Percentiles rank a stretch among this genome's conserved stretches.
Evolutionary conservation across 352 stramenopile genomes (phyloP).

Genomic region (Phytophthora podocarpi): DNA sequence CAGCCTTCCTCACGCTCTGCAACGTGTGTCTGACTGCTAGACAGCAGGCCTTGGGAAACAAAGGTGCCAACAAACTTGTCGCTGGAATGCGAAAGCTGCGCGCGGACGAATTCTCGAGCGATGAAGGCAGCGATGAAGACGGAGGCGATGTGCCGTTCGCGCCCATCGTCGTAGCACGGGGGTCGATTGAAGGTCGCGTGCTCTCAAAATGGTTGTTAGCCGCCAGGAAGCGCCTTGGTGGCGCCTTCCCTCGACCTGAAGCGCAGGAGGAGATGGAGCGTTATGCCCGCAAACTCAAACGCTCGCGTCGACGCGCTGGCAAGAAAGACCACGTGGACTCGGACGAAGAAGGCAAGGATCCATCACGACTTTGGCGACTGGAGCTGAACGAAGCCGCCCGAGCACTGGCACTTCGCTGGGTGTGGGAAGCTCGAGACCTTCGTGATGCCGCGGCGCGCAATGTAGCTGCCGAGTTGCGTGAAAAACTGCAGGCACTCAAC

Average conservation of each 20-base stretch:
- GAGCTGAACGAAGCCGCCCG: slow-evolving; percentile 85
- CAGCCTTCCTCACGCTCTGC: slow-evolving; percentile 93
- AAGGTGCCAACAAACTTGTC: slow-evolving; percentile 22
- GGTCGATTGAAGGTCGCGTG: slow-evolving; percentile 91
- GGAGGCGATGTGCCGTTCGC: slow-evolving; percentile 85
- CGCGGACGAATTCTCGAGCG: slow-evolving; percentile 93
- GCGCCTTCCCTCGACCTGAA: slow-evolving; percentile 88
- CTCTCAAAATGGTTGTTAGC: slow-evolving; percentile 95
- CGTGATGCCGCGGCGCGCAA: slow-evolving; percentile 51
- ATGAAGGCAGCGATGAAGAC: slow-evolving; percentile 83
- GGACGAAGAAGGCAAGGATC: slow-evolving; percentile 72
- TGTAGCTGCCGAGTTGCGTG: slow-evolving; percentile 60
- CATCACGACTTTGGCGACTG: slow-evolving; percentile 72
- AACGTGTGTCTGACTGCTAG: slow-evolving; percentile 85
- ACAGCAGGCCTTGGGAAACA: slow-evolving; percentile 22
- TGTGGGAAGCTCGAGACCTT: slow-evolving; percentile 78
- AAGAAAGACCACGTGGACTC: slow-evolving; percentile 74
- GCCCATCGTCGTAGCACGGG: slow-evolving; percentile 90
- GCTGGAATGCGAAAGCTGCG: slow-evolving; percentile 71
- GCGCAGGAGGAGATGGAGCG: slow-evolving; percentile 90
- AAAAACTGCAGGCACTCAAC: slow-evolving; percentile 54
- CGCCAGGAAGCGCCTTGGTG: slow-evolving; percentile 90
- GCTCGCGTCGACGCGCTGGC: slow-evolving; percentile 78
- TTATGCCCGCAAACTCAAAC: slow-evolving; percentile 84
- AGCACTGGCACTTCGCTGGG: slow-evolving; percentile 75